phyloP scores from a whole-genome alignment of 192 early-diverging fungal genomes.

The Backusella macrospora region DNA sequence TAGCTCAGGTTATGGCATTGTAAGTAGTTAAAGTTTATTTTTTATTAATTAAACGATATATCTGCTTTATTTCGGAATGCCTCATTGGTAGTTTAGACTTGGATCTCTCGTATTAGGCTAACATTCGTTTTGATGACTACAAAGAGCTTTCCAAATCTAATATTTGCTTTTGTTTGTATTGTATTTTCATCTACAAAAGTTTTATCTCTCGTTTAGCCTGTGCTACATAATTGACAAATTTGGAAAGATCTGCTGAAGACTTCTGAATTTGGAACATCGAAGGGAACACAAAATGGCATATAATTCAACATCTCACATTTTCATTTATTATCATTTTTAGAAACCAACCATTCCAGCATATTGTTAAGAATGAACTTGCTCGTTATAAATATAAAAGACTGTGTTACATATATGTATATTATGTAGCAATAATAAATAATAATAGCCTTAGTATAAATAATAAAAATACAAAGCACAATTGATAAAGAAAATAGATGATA shows the following conservation, averaged over 20 bases:
- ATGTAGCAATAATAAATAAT: neutral
- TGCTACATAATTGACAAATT: conserved; percentile 32
- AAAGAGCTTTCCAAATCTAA: conserved; percentile 36
- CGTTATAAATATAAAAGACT: neutral
- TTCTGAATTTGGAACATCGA: conserved; percentile 10
- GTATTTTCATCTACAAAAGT: conserved; percentile 41
- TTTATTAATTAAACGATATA: neutral
- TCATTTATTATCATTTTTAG: neutral
- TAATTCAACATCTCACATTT: neutral
- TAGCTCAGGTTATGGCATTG: conserved; percentile 22
- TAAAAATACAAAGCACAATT: neutral
- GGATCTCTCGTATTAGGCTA: conserved; percentile 36
- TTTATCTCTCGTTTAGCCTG: neutral
- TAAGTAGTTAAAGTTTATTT: conserved; percentile 4
- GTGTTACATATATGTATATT: neutral
- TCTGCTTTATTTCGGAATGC: neutral
- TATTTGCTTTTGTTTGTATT: conserved; percentile 50
- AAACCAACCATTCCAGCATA: conserved; percentile 3
- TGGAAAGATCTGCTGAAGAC: conserved; percentile 37
- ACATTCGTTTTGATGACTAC: conserved; percentile 51
- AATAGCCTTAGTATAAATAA: neutral
- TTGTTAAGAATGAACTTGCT: neutral
- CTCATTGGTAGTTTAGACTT: conserved; percentile 49
- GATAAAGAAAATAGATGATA: neutral
- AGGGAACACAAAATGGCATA: neutral